Base-by-base conservation (phyloP, 2,329 filamentous ascomycete genomes). In the Colletotrichum sublineola region DNA sequence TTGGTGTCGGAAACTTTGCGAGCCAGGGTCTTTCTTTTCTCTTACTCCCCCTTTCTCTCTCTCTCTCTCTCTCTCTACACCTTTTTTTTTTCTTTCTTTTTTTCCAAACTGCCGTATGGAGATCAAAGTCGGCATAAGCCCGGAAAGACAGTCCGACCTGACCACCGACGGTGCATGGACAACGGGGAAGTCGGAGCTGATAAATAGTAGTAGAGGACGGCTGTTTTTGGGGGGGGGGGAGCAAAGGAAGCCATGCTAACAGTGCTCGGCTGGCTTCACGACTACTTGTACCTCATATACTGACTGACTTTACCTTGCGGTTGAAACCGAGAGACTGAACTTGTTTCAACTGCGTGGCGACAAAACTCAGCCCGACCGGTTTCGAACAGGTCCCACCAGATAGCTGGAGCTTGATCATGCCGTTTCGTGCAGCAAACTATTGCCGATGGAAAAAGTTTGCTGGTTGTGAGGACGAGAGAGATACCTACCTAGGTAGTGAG, bases 361-460 rank as follows among this genome's bases (percentile, higher is more conserved):
- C 55, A 24, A 42, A 42, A 11, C n/a, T 36, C 55, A 36, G 18
- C 31, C 31, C 31, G 52, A 15, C 18, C 31, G 52, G 52, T 5
- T 56, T 38, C 42, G 31, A 50, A 44, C 29, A 33, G 44, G 42
- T 15, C 36, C 44, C 29, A 31, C 44, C 29, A 31, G 12, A 15
- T 48, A 18, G 29, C 29, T 50, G 29, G 33, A n/a, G 42, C 58
- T n/a, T 31, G 61, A 38, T 9, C 29, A 24, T 42, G n/a, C 15
- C 20, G 36, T 52, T 20, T 31, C 24, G n/a, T 63, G 44, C 12
- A 44, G 57, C 42, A 36, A 33, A 58, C 38, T 29, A 24, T 12
- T 63, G 48, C 46, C 46, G 61, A 53, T 12, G 20, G 46, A 42
- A 24, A 63, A 63, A 53, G 46, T 63, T 63, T 63, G 46, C 61